A percentile compares a stretch with the other conserved stretches of the same genome.
phyloP scores from a whole-genome alignment of 2,329 filamentous ascomycete species.

The Fusarium anguioides region DNA sequence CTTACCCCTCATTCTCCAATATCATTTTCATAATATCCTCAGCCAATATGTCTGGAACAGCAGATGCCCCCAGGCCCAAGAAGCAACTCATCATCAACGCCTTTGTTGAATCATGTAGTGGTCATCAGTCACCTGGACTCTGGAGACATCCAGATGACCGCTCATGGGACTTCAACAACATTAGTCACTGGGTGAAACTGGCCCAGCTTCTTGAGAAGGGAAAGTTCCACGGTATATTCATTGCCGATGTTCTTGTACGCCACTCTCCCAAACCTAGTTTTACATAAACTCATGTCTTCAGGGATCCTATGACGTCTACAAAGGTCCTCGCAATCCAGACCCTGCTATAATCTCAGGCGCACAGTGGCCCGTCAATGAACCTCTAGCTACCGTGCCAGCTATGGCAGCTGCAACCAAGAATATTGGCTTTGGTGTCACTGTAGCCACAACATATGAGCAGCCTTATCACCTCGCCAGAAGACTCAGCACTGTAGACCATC shows the following conservation, averaged over 20 bases:
- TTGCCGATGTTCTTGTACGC: conserved; percentile 70
- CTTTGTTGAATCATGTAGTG: conserved; percentile 57
- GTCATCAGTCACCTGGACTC: conserved; percentile 60
- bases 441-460: conserved; percentile 76
- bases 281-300: background rate
- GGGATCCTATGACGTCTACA: conserved; percentile 78
- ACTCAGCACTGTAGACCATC: conserved; percentile 74
- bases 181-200: conserved; percentile 70
- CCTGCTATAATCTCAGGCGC: conserved; percentile 71
- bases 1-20: background rate
- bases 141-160: conserved; percentile 73
- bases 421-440: conserved; percentile 76
- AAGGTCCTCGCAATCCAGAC: conserved; percentile 61
- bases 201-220: conserved; percentile 69
- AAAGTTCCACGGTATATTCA: conserved; percentile 75
- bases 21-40: background rate
- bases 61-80: conserved; percentile 34
- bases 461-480: conserved; percentile 75
- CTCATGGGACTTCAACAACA: conserved; percentile 70
- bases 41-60: conserved; percentile 30
- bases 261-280: fast-evolving
- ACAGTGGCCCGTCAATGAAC: conserved; percentile 79
- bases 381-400: conserved; percentile 71
- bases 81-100: conserved; percentile 58
- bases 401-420: conserved; percentile 77